phyloP scores from a whole-genome alignment of 257 asterid species.

The Solanum lignicaule region DNA sequence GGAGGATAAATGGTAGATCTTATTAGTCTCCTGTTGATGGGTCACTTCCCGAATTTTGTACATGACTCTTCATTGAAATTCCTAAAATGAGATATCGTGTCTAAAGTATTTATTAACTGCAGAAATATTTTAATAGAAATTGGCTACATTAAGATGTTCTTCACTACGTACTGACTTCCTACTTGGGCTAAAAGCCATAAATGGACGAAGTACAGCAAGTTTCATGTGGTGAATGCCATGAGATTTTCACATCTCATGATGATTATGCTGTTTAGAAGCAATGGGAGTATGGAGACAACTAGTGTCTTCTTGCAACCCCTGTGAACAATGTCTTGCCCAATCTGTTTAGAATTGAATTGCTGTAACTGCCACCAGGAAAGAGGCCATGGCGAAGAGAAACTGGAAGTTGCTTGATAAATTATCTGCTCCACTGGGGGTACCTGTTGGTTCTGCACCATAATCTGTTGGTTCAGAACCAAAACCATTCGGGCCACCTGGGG shows the following conservation, averaged over 20 bases:
- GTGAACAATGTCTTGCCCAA: conserved; percentile 14
- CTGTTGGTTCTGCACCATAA: conserved; percentile 57
- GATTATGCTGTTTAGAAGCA: conserved; percentile 30
- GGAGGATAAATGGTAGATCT: background rate
- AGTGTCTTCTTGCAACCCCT: conserved; percentile 30
- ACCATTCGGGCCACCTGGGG: conserved; percentile 54
- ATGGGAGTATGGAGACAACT: conserved; percentile 23
- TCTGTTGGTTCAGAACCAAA: conserved; percentile 40
- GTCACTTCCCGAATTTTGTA: conserved; percentile 23
- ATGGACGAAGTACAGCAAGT: conserved; percentile 10
- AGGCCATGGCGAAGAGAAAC: conserved; percentile 19
- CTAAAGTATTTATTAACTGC: conserved; percentile 42
- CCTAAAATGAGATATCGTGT: conserved; percentile 37
- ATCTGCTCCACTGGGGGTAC: conserved; percentile 57
- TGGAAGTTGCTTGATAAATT: conserved; percentile 24
- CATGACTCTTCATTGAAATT: conserved; percentile 21
- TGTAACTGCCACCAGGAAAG: conserved; percentile 27
- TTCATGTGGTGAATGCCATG: conserved; percentile 34
- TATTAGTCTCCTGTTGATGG: conserved; percentile 12
- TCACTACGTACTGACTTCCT: conserved; percentile 40
- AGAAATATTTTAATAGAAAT: conserved; percentile 23
- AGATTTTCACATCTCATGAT: conserved; percentile 18
- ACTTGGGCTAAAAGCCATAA: conserved; percentile 35
- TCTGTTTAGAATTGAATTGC: conserved; percentile 37
- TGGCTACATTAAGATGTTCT: conserved; percentile 23